Evolutionary conservation across 768 basidiomycete genomes (phyloP), one percentile per base, ranked within the genome.

Genomic region (Infundibulicybe gibba): DNA sequence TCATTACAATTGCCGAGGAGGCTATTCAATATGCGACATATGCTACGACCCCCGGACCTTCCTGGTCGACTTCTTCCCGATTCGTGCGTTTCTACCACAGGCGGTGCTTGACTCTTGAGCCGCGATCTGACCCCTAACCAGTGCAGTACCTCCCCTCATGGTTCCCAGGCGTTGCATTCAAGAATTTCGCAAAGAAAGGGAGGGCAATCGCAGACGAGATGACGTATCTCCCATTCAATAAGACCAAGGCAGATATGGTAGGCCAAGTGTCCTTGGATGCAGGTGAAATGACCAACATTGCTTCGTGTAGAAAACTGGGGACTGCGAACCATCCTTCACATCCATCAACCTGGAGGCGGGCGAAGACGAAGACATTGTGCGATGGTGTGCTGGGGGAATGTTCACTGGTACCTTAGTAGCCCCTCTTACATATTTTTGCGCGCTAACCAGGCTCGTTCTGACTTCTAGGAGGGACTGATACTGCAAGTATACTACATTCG

Each of bases 161-260:
- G 63, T 56, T 56, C 40, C 67, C 64, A 2, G 65, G 64, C 0
- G 53, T 63, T 0, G 59, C 57, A 2, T 66, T 67, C 50, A 57
- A 59, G 38, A 48, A 40, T n/a, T 44, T 41, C 13, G 67, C 60
- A 1, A 30, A 8, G 13, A 19, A 50, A 8, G 44, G 51, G 44
- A 21, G 12, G 30, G 43, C 43, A 12, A 12, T 45, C 6, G 33
- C 41, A 12, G 12, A 19, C 5, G 32, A n/a, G 3, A 50, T 50
- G 48, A 6, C 13, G 10, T 45, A 55, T 15, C 12, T 30, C 2
- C 56, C 56, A 1, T 50, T 57, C 17, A 33, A 46, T 20, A 40
- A 25, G 19, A 39, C 45, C 3, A 52, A 54, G 32, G 31, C 34
- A 32, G 30, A 43, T 14, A 21, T 56, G 49, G 54, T 49, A 15